Evolutionary conservation across 163 green algal genomes (phyloP), one percentile per base, ranked within the genome.

Genomic region (Scenedesmus sp.): DNA sequence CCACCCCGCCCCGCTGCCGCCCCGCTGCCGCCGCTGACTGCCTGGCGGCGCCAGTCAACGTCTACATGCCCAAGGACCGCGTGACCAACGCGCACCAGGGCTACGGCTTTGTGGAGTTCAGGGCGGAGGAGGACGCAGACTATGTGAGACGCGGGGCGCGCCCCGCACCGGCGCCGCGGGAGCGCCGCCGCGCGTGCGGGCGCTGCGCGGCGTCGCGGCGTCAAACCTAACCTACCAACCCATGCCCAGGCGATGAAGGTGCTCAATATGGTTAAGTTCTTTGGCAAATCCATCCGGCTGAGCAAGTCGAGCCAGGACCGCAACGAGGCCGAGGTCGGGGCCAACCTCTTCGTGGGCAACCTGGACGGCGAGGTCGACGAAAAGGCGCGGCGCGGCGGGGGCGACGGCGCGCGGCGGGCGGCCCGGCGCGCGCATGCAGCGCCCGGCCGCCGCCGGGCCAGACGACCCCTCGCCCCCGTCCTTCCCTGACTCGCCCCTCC

Each of bases 311-410:
- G 76, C 20, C 87, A 95, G 71, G 95, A 98, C 84, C 96, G 94
- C 75, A 89, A 90, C 63, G 86, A 78, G 0, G 58, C 87, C 42
- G 96, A 98, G 36, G 93, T 99, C 9, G 96, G 96, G 1, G 96
- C 96, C 64, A 99, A 99, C 84, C 84, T 99, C 26, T 99, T 99
- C 85, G 95, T 99, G 3, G 96, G 96, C 3, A 98, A 98, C 82
- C 88, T 99, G 15, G 96, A 98, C 82, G 83, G 91, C 2, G 95
- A 99, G 36, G 95, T 99, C 18, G 96, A 99, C 77, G 96, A 99
- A 63, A 99, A 98, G 90, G 91, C 92, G 53, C 1, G 65, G n/a
- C n/a, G n/a, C n/a, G n/a, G n/a, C n/a, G n/a, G n/a, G n/a, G n/a
- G n/a, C n/a, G n/a, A n/a, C n/a, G n/a, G n/a, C n/a, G n/a, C n/a